A percentile compares a stretch with the other conserved stretches of the same genome.
Evolutionary conservation across 805 yeast species (phyloP).

Genomic region (Ogataea ganodermae): DNA sequence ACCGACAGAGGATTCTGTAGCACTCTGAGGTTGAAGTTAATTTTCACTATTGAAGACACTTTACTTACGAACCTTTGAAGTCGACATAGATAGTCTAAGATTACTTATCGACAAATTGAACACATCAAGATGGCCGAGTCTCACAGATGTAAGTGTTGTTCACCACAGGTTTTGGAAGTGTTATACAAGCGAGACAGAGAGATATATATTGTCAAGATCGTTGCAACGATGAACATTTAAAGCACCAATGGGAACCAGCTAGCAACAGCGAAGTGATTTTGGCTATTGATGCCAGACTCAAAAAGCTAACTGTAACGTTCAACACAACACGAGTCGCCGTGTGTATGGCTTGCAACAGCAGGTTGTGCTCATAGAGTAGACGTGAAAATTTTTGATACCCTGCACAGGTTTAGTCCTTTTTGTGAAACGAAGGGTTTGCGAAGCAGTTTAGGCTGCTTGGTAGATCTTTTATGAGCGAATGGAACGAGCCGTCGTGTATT

Average conservation of each 20-base stretch:
- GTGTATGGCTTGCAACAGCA: no score
- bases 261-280: background rate
- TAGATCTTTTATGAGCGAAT: no score
- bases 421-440: no score
- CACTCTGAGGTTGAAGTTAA: conserved; percentile 8
- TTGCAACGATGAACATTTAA: conserved; percentile 2
- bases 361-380: background rate
- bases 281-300: no score
- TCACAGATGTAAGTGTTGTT: conserved; percentile 84
- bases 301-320: background rate
- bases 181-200: conserved; percentile 5
- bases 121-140: conserved; percentile 82
- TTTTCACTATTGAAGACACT: conserved; percentile 9
- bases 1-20: conserved; percentile 8
- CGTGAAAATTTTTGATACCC: background rate
- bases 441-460: no score
- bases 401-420: no score
- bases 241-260: background rate
- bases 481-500: no score
- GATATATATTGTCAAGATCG: background rate
- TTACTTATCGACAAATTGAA: conserved; percentile 8
- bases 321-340: no score
- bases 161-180: background rate
- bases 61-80: background rate
- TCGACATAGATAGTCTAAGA: conserved; percentile 8